These are phyloP conservation scores for Saccharomyces hybrid DNA, from an alignment of 1,139 yeast species.

Conservation along the genomic window DNA sequence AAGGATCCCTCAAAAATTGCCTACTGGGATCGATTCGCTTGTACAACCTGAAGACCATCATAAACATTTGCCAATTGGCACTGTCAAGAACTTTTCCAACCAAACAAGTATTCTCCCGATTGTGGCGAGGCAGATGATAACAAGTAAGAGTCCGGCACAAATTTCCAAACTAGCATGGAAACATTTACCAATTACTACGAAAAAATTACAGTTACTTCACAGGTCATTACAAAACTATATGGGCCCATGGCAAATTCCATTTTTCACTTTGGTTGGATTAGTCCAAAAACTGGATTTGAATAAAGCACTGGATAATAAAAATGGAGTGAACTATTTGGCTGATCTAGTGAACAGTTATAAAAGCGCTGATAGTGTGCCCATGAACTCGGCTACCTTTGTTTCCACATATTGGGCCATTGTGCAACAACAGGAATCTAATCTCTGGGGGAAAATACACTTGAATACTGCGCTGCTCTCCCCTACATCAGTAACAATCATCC, in stretches of 20 bases:
- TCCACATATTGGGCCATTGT: conserved; percentile 26
- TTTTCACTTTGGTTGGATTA: conserved; percentile 41
- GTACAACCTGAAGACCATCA: conserved; percentile 29
- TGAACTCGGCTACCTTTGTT: conserved; percentile 18
- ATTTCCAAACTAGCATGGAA: conserved; percentile 33
- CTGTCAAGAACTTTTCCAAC: conserved; percentile 24
- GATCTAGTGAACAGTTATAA: conserved; percentile 2
- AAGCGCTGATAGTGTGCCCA: neutral
- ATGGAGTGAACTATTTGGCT: conserved; percentile 6
- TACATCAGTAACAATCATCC: conserved; percentile 25
- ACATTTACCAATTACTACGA: conserved; percentile 31
- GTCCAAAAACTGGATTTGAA: conserved; percentile 29
- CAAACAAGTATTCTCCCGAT: conserved; percentile 22
- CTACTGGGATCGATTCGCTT: conserved; percentile 12
- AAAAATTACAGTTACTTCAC: conserved; percentile 49
- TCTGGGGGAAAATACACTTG: conserved; percentile 27
- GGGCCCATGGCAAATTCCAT: conserved; percentile 45
- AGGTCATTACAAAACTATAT: conserved; percentile 42
- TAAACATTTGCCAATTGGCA: conserved; percentile 25
- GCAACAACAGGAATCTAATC: conserved; percentile 24
- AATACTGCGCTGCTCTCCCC: conserved; percentile 25
- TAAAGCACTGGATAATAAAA: conserved; percentile 2
- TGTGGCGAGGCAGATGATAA: conserved; percentile 27
- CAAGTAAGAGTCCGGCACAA: conserved; percentile 21
- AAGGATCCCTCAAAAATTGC: conserved; percentile 42